Conservation (phyloP, 352 stramenopile species). For the Phytophthora capsici region DNA sequence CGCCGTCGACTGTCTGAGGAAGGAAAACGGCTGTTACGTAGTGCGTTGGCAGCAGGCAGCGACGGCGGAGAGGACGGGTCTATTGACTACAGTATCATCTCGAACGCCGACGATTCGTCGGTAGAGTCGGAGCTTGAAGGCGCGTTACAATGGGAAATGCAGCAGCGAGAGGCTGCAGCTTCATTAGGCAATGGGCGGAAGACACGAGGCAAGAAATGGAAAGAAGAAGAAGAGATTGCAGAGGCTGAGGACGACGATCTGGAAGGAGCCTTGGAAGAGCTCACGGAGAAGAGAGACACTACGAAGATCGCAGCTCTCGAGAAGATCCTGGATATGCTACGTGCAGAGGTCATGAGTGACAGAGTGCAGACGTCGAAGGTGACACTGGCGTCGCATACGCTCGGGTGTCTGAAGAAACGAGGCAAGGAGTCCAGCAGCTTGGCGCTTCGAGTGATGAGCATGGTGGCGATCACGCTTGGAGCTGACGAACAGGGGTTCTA, state of each 20-base stretch:
- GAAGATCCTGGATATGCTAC: conserved; percentile 58
- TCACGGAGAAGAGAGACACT: conserved; percentile 69
- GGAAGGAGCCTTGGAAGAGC: conserved; percentile 58
- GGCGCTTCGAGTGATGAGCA: conserved; percentile 50
- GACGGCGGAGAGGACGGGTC: conserved; percentile 31
- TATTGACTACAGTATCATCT: conserved; percentile 38
- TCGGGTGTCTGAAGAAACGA: conserved; percentile 67
- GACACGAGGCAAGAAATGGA: conserved; percentile 37
- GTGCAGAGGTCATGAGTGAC: conserved; percentile 46
- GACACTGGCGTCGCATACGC: conserved; percentile 45
- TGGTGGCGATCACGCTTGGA: conserved; percentile 65
- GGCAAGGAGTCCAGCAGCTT: conserved; percentile 57
- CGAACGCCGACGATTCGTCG: conserved; percentile 50
- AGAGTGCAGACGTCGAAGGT: conserved; percentile 46
- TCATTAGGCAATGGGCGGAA: conserved; percentile 26
- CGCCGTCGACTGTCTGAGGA: conserved; percentile 49
- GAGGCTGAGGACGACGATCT: conserved; percentile 42
- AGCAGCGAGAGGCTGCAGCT: conserved; percentile 15
- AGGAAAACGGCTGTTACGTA: conserved; percentile 59
- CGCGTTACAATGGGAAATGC: conserved; percentile 57
- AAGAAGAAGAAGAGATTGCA: conserved; percentile 40
- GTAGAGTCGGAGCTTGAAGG: conserved; percentile 68
- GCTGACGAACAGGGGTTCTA: conserved; percentile 62
- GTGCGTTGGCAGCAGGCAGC: conserved; percentile 53
- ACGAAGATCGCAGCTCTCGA: conserved; percentile 63